phyloP scores from a whole-genome alignment of 2,329 filamentous ascomycete genomes.

The Nothomitra cinnamomea region DNA sequence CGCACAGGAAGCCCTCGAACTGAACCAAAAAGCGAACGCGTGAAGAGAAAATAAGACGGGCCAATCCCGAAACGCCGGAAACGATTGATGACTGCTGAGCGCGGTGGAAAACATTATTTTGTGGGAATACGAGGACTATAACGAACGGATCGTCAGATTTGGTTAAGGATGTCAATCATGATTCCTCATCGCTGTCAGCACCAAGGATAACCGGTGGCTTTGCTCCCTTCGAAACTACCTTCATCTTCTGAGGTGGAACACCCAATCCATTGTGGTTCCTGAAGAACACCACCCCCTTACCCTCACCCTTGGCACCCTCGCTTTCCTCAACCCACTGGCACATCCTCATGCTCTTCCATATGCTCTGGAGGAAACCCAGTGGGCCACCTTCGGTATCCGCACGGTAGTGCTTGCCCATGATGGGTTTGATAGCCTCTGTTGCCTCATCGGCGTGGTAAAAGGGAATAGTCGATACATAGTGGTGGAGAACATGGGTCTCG shows the following conservation, averaged over 20 bases:
- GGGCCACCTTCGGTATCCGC: conserved; percentile 60
- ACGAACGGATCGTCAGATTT: too few species aligned
- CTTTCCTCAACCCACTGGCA: conserved; percentile 98
- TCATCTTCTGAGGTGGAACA: conserved; percentile 32
- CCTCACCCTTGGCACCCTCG: conserved; percentile 60
- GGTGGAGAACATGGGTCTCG: conserved; percentile 94
- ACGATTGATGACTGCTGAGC: too few species aligned
- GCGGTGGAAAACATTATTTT: too few species aligned
- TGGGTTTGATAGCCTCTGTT: conserved; percentile 76
- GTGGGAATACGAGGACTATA: too few species aligned
- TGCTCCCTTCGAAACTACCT: neutral
- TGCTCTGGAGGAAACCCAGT: conserved; percentile 64
- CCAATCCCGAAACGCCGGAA: too few species aligned
- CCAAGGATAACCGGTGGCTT: neutral
- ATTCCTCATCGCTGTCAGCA: conserved; percentile 2
- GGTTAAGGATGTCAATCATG: neutral
- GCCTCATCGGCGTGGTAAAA: conserved; percentile 96
- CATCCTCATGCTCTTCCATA: conserved; percentile 67
- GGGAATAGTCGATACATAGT: conserved; percentile 90
- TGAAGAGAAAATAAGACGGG: too few species aligned
- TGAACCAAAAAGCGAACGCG: too few species aligned
- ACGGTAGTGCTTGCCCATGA: conserved; percentile 95
- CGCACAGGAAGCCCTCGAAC: too few species aligned
- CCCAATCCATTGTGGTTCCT: conserved; percentile 85
- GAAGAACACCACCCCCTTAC: conserved; percentile 82